Evolutionary conservation across 2,329 filamentous ascomycete species (phyloP).

Genomic region (Xylogone sp.): DNA sequence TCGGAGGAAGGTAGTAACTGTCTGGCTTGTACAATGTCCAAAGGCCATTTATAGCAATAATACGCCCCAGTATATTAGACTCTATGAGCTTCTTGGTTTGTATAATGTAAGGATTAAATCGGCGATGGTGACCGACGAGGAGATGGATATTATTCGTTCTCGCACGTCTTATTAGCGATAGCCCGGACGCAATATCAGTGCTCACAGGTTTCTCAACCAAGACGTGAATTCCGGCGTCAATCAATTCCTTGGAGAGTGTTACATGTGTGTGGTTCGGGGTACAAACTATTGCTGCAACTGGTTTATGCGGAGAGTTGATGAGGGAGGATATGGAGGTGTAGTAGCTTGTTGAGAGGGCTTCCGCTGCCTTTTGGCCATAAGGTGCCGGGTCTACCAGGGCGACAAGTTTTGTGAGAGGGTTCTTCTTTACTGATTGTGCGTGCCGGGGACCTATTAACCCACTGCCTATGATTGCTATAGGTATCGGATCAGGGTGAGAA

Average conservation of each 20-base stretch:
- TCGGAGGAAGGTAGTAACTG: background rate
- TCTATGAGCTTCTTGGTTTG: constrained; percentile 43
- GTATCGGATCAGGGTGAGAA: constrained; percentile 8
- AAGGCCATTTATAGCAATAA: constrained; percentile 50
- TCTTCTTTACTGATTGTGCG: constrained; percentile 37
- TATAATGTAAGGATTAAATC: constrained; percentile 54
- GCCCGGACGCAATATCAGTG: constrained; percentile 34
- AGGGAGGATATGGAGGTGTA: constrained; percentile 39
- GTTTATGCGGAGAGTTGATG: constrained; percentile 34
- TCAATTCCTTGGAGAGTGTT: constrained; percentile 42
- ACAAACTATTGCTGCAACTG: constrained; percentile 53
- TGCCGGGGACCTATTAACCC: constrained; percentile 49
- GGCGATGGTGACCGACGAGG: constrained; percentile 54
- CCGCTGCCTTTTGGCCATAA: constrained; percentile 30
- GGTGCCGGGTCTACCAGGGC: constrained; percentile 44
- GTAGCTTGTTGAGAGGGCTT: constrained; percentile 32
- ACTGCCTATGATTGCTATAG: constrained; percentile 42
- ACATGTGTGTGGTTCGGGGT: constrained; percentile 58
- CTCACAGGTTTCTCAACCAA: constrained; percentile 56
- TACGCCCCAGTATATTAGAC: constrained; percentile 36
- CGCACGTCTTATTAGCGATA: constrained; percentile 26
- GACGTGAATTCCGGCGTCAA: constrained; percentile 45
- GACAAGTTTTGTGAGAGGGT: constrained; percentile 33
- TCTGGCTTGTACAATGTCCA: constrained; percentile 36
- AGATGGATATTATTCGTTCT: constrained; percentile 33